Evolutionary conservation across 2,329 filamentous ascomycete genomes (phyloP).

Genomic region (Cytospora mali): DNA sequence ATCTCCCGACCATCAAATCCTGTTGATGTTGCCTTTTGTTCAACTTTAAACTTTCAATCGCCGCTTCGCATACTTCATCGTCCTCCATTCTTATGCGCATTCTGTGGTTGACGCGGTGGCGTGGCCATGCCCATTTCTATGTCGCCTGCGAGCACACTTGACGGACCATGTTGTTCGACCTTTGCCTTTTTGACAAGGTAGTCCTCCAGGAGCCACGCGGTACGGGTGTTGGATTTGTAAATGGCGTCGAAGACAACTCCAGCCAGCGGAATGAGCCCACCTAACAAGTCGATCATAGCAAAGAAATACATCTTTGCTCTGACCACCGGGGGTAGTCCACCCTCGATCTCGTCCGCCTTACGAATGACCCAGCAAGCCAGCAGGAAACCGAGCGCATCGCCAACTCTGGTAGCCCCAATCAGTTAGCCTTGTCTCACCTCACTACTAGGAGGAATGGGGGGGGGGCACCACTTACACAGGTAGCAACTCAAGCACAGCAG

Average conservation of each 20-base stretch:
- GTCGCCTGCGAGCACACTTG: slow-evolving; percentile 17
- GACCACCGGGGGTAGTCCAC: slow-evolving; percentile 67
- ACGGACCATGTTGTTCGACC: slow-evolving; percentile 42
- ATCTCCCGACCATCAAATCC: background rate
- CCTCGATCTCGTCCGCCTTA: slow-evolving; percentile 73
- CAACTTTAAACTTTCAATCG: background rate
- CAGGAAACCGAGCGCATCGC: slow-evolving; percentile 73
- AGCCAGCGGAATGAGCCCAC: slow-evolving; percentile 74
- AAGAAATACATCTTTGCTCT: slow-evolving; percentile 78
- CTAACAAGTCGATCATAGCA: slow-evolving; percentile 70
- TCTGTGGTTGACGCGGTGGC: background rate
- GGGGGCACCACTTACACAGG: slow-evolving; percentile 67
- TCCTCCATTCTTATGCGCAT: background rate
- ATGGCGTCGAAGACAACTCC: slow-evolving; percentile 76
- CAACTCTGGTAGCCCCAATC: slow-evolving; percentile 57
- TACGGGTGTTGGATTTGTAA: slow-evolving; percentile 76
- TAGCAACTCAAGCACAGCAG: slow-evolving; percentile 79
- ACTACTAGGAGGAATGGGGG: background rate
- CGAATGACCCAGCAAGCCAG: slow-evolving; percentile 73
- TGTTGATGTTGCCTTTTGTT: background rate
- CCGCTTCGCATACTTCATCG: background rate
- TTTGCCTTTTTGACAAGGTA: slow-evolving; percentile 70
- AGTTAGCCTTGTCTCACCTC: slow-evolving; percentile 33
- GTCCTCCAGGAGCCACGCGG: slow-evolving; percentile 69
- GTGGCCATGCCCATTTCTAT: background rate